Conservation (phyloP, 176 grass and related monocot genomes). For the maize (Zea mays) region DNA sequence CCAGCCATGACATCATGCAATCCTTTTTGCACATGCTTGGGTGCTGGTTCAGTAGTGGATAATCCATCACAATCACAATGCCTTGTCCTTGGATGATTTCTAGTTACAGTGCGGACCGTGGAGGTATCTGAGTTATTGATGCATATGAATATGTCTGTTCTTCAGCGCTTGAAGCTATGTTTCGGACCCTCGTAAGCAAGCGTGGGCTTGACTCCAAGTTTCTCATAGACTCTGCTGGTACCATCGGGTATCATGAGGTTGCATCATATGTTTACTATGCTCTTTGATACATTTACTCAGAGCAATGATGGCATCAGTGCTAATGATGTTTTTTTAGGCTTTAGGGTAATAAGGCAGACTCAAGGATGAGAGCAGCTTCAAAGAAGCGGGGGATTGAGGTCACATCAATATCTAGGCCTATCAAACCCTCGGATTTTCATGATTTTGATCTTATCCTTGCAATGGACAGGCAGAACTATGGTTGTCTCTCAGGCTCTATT, state of each 20-base stretch:
- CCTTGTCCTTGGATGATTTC: too few species aligned
- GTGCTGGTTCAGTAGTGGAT: not conserved
- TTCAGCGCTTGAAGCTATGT: conserved; percentile 51
- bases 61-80: too few species aligned
- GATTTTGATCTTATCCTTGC: conserved; percentile 92
- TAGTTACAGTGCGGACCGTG: too few species aligned
- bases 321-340: not conserved
- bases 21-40: conserved; percentile 2
- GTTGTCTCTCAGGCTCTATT: conserved; percentile 38
- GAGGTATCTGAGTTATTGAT: too few species aligned
- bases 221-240: conserved; percentile 86
- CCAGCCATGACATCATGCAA: too few species aligned
- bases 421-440: conserved; percentile 77
- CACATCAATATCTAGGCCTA: conserved; percentile 87
- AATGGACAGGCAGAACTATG: conserved; percentile 96
- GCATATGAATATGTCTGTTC: conserved; percentile 14
- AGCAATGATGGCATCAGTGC: not conserved
- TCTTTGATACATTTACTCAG: not conserved
- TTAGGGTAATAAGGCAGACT: conserved; percentile 76
- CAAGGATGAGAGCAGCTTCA: conserved; percentile 81
- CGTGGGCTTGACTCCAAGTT: conserved; percentile 67
- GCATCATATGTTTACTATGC: conserved; percentile 16
- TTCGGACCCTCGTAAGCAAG: conserved; percentile 68
- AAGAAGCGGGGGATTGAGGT: conserved; percentile 86
- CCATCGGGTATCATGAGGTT: conserved; percentile 93